These are phyloP conservation scores for Ilyonectria destructans DNA, from an alignment of 2,329 filamentous ascomycete species.

Conservation along the genomic window DNA sequence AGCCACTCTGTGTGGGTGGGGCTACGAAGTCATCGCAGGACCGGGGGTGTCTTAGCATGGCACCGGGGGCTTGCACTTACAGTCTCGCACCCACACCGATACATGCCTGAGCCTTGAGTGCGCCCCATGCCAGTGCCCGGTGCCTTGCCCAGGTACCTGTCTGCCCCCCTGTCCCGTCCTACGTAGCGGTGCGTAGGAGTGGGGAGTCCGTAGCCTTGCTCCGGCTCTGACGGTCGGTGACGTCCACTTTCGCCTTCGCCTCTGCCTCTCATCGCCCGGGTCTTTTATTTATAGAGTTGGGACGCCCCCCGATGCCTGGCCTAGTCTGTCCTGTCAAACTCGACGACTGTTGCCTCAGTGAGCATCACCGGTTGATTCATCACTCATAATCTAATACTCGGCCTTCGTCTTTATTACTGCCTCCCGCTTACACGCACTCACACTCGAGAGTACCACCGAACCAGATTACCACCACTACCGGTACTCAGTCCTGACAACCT, in stretches of 20 bases:
- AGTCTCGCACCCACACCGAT: conserved; percentile 21
- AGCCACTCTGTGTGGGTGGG: conserved; percentile 20
- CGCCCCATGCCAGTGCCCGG: conserved; percentile 23
- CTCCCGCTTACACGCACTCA: conserved; percentile 13
- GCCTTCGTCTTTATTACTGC: background rate
- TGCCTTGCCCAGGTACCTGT: conserved; percentile 22
- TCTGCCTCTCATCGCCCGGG: conserved; percentile 5
- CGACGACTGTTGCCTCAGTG: conserved; percentile 13
- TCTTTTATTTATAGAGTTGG: conserved; percentile 33
- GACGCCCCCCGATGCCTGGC: conserved; percentile 20
- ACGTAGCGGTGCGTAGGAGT: background rate
- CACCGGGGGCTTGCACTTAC: background rate
- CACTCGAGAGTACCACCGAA: background rate
- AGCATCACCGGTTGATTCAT: conserved; percentile 26
- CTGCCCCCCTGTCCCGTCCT: background rate
- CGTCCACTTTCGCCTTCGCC: conserved; percentile 20
- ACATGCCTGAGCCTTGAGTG: background rate
- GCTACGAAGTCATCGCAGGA: conserved; percentile 21
- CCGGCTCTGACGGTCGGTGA: conserved; percentile 31
- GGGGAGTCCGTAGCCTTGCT: conserved; percentile 11
- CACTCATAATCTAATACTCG: conserved; percentile 14
- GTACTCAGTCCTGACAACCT: background rate
- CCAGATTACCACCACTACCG: conserved; percentile 2
- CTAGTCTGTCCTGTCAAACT: background rate
- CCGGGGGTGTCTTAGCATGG: conserved; percentile 18